Conservation (phyloP, 768 basidiomycete genomes). For the Lanmaoa rubissima region DNA sequence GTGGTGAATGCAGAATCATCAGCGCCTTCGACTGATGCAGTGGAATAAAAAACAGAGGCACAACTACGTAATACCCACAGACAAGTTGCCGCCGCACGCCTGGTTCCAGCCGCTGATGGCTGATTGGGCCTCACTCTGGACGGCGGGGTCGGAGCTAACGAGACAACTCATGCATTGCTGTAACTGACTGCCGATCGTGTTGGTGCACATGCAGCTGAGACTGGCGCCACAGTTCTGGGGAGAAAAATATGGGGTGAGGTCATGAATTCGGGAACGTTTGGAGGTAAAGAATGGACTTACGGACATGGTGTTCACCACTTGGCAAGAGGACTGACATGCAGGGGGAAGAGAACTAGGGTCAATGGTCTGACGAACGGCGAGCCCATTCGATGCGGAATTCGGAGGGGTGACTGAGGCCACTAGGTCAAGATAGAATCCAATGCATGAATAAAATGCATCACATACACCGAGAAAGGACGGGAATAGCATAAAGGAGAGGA, state of each 20-base stretch:
- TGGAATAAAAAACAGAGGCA: too few species aligned
- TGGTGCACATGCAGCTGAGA: conserved; percentile 14
- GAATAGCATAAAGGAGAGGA: conserved; percentile 14
- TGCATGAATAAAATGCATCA: neutral
- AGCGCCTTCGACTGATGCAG: neutral
- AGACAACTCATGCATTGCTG: conserved; percentile 23
- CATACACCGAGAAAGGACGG: conserved; percentile 15
- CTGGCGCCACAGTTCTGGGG: conserved; percentile 9
- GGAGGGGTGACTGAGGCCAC: neutral
- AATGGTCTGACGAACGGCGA: conserved; percentile 22
- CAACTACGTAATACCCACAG: conserved; percentile 10
- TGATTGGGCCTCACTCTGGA: conserved; percentile 4
- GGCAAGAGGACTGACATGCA: conserved; percentile 21
- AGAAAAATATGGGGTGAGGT: neutral
- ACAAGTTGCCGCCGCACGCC: conserved; percentile 15
- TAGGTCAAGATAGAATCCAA: neutral
- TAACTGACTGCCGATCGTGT: conserved; percentile 11
- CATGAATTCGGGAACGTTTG: too few species aligned
- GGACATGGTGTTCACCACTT: conserved; percentile 17
- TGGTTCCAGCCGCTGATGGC: conserved; percentile 16
- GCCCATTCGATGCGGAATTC: conserved; percentile 2
- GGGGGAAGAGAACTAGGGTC: conserved; percentile 10
- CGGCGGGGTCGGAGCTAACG: neutral
- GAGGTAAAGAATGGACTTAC: conserved; percentile 9
- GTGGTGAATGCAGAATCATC: neutral